A percentile compares a stretch with the other conserved stretches of the same genome.
phyloP scores from a whole-genome alignment of 2,329 filamentous ascomycete species.

The Talaromyces verruculosus region DNA sequence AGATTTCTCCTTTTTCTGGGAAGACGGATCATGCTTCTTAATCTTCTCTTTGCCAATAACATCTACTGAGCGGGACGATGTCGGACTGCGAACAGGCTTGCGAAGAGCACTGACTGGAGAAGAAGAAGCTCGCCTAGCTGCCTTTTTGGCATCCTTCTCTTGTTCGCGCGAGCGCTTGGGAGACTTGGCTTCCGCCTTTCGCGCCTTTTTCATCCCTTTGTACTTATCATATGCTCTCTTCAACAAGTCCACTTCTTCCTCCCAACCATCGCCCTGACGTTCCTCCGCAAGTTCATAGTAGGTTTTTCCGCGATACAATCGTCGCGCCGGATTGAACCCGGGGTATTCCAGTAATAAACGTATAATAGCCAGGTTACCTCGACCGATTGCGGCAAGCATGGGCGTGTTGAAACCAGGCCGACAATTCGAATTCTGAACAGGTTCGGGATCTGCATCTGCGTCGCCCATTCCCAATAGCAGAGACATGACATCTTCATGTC shows the following conservation, averaged over 20 bases:
- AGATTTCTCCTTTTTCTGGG: constrained; percentile 15
- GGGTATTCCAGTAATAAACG: constrained; percentile 74
- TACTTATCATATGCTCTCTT: constrained; percentile 60
- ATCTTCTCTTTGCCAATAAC: constrained; percentile 27
- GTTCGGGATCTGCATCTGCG: constrained; percentile 67
- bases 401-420: constrained; percentile 78
- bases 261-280: constrained; percentile 82
- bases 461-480: constrained; percentile 69
- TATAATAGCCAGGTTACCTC: constrained; percentile 80
- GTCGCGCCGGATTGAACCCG: constrained; percentile 77
- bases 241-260: constrained; percentile 78
- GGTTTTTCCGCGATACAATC: constrained; percentile 69
- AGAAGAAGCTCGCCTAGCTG: constrained; percentile 37
- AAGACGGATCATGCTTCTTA: constrained; percentile 16
- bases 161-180: constrained; percentile 42
- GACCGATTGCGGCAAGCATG: constrained; percentile 90
- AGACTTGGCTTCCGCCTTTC: constrained; percentile 38
- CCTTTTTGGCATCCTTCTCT: constrained; percentile 41
- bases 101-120: constrained; percentile 39
- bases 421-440: constrained; percentile 54
- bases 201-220: constrained; percentile 33
- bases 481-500: constrained; percentile 83
- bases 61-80: constrained; percentile 30
- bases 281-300: constrained; percentile 86
- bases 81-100: constrained; percentile 36